Evolutionary conservation across 2,329 filamentous ascomycete species (phyloP).

Genomic region (Botryosphaeria agaves): DNA sequence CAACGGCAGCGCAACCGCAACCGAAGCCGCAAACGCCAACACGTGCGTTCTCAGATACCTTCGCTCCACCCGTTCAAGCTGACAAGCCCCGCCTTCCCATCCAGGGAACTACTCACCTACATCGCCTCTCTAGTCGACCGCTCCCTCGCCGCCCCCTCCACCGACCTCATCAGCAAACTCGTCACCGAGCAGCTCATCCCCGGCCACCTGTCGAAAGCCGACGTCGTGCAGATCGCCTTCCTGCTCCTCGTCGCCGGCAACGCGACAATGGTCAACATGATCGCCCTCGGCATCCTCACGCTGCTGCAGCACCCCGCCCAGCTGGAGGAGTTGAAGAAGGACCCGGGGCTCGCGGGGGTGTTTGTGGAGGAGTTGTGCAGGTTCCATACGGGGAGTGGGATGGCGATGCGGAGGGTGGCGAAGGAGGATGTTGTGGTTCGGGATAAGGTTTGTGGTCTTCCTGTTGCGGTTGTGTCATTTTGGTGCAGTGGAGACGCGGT

Average conservation of each 20-base stretch:
- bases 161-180: constrained; percentile 29
- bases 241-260: constrained; percentile 34
- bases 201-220: constrained; percentile 13
- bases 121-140: constrained; percentile 26
- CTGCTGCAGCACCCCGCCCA: constrained; percentile 27
- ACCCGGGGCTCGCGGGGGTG: constrained; percentile 17
- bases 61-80: not conserved
- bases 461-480: not conserved
- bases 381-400: constrained; percentile 29
- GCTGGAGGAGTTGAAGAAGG: constrained; percentile 21
- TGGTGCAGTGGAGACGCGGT: not conserved
- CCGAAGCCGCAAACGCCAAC: constrained; percentile 28
- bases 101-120: constrained; percentile 26
- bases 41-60: constrained; percentile 14
- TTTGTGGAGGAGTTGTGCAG: constrained; percentile 34
- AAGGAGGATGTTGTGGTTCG: constrained; percentile 29
- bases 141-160: constrained; percentile 19
- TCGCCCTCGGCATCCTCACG: constrained; percentile 26
- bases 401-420: constrained; percentile 30
- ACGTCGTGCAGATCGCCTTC: constrained; percentile 29
- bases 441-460: constrained; percentile 15
- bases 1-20: constrained; percentile 29
- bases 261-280: constrained; percentile 35
- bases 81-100: too few relatives aligned
- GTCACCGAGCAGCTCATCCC: constrained; percentile 12